Conservation (phyloP, 208 protist genomes). For the Wallacemonas collosoma region DNA sequence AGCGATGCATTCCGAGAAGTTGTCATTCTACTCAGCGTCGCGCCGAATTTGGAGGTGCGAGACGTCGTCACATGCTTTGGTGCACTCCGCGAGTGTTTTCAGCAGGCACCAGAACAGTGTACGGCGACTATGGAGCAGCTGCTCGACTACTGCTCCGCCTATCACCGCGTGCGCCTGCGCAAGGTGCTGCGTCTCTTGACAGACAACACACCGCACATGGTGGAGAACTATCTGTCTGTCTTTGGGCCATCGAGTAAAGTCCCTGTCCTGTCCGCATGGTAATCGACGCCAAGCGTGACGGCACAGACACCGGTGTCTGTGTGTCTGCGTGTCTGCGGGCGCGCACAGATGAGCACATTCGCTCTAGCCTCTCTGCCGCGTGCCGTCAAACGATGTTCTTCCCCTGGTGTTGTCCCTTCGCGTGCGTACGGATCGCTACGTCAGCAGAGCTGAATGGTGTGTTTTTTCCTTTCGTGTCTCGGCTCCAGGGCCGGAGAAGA, state of each 20-base stretch:
- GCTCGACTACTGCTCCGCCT: slow-evolving; percentile 79
- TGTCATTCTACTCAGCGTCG: slow-evolving; percentile 51
- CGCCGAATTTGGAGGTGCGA: slow-evolving; percentile 39
- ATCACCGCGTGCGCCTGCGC: slow-evolving; percentile 88
- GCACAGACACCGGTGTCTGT: too few relatives aligned
- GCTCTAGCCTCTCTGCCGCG: too few relatives aligned
- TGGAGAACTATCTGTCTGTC: slow-evolving; percentile 58
- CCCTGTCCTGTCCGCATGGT: slow-evolving; percentile 52
- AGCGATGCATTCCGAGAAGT: slow-evolving; percentile 67
- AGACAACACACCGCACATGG: slow-evolving; percentile 37
- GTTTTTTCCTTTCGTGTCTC: too few relatives aligned
- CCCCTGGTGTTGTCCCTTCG: too few relatives aligned
- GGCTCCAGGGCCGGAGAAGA: too few relatives aligned
- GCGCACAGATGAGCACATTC: too few relatives aligned
- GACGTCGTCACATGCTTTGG: slow-evolving; percentile 62
- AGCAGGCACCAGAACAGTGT: slow-evolving; percentile 39
- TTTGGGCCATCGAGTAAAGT: slow-evolving; percentile 66
- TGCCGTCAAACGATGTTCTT: too few relatives aligned
- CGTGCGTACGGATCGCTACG: too few relatives aligned
- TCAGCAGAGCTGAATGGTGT: too few relatives aligned
- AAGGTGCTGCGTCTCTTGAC: slow-evolving; percentile 57
- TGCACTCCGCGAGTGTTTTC: slow-evolving; percentile 54
- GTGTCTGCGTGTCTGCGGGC: too few relatives aligned
- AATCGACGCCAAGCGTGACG: neutral
- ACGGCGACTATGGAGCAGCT: slow-evolving; percentile 44